These are phyloP conservation scores for Chlamydomonas schloesseri DNA, from an alignment of 139 green algal genomes.

Conservation along the genomic window DNA sequence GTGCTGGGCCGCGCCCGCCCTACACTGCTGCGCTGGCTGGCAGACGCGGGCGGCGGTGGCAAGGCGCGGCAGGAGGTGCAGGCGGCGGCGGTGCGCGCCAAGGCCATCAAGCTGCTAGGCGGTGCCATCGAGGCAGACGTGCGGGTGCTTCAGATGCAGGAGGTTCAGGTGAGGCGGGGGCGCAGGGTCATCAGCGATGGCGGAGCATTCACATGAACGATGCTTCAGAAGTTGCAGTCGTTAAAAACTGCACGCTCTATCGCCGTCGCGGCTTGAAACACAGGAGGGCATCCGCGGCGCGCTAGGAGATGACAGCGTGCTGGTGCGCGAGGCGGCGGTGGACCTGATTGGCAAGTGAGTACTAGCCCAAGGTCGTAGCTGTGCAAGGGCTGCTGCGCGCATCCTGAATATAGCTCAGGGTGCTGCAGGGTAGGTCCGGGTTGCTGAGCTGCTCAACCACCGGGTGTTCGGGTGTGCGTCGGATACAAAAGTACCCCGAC, in stretches of 20 bases:
- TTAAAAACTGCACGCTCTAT: too few relatives aligned
- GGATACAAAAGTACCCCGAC: too few relatives aligned
- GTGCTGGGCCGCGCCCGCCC: constrained; percentile 48
- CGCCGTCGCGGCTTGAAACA: too few relatives aligned
- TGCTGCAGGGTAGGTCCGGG: too few relatives aligned
- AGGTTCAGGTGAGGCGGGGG: constrained; percentile 62
- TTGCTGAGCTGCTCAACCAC: too few relatives aligned
- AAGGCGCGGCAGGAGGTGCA: constrained; percentile 35
- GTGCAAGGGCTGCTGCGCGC: too few relatives aligned
- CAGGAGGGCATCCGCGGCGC: constrained; percentile 48
- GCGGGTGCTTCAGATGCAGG: constrained; percentile 61
- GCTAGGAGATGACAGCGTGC: constrained; percentile 82
- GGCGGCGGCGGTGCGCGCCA: constrained; percentile 59
- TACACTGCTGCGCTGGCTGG: constrained; percentile 60
- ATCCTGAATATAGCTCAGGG: not conserved
- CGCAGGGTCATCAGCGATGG: too few relatives aligned
- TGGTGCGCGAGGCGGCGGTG: constrained; percentile 88
- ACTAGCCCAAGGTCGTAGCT: too few relatives aligned
- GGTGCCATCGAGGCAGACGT: constrained; percentile 75
- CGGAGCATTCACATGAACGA: too few relatives aligned
- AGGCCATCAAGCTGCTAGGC: constrained; percentile 78
- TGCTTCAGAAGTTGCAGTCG: too few relatives aligned
- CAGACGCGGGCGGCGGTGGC: constrained; percentile 1
- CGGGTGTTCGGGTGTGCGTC: too few relatives aligned
- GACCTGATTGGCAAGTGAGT: constrained; percentile 81